These are phyloP conservation scores for Mycena vulgaris DNA, from an alignment of 768 basidiomycete genomes.

Conservation along the genomic window DNA sequence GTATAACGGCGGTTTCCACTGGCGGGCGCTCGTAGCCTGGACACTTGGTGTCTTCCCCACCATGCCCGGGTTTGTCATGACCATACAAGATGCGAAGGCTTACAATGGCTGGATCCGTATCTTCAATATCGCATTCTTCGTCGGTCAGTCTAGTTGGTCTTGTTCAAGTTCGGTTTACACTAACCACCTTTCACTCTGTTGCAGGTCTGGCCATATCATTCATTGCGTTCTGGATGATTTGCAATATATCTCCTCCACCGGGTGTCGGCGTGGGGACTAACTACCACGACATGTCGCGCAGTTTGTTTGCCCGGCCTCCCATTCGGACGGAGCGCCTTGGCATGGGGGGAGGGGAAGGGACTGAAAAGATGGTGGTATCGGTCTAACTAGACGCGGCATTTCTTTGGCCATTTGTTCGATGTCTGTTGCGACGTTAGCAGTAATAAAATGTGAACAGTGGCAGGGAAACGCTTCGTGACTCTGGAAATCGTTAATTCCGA, in stretches of 20 bases:
- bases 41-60: slow-evolving; percentile 31
- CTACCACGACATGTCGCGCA: slow-evolving; percentile 31
- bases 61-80: slow-evolving; percentile 41
- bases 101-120: slow-evolving; percentile 37
- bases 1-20: slow-evolving; percentile 26
- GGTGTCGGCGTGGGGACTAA: slow-evolving; percentile 28
- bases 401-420: slow-evolving; percentile 22
- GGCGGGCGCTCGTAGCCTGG: slow-evolving; percentile 20
- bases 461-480: slow-evolving; percentile 21
- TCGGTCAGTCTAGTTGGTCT: slow-evolving; percentile 32
- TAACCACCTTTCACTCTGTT: slow-evolving; percentile 23
- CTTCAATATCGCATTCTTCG: slow-evolving; percentile 40
- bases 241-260: slow-evolving; percentile 34
- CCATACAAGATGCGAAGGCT: slow-evolving; percentile 28
- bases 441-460: slow-evolving; percentile 22
- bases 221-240: slow-evolving; percentile 34
- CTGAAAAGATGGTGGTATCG: slow-evolving; percentile 19
- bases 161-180: slow-evolving; percentile 22
- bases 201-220: slow-evolving; percentile 34
- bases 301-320: slow-evolving; percentile 21
- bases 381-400: slow-evolving; percentile 22
- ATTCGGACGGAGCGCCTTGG: slow-evolving; percentile 21
- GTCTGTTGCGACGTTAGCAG: slow-evolving; percentile 23
- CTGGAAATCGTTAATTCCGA: slow-evolving; percentile 18
- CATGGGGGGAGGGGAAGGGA: slow-evolving; percentile 18